phyloP scores from a whole-genome alignment of 2,329 filamentous ascomycete genomes.

The Penicillium corylophilum region DNA sequence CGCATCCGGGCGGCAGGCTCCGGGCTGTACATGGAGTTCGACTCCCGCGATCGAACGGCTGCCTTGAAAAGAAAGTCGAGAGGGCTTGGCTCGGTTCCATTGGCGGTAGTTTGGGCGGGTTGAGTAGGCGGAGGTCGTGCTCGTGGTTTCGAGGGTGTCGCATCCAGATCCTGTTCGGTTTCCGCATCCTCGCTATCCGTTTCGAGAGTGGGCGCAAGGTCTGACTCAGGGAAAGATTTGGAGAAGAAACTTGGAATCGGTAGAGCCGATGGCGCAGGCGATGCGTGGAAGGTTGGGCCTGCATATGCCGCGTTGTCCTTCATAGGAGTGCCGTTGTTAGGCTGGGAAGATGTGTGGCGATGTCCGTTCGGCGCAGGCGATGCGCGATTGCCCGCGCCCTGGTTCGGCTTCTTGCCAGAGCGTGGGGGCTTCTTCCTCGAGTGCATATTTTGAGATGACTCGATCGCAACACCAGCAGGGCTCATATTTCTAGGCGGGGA shows the following conservation, averaged over 20 bases:
- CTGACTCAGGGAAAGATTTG: conserved; percentile 68
- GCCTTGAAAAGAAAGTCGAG: conserved; percentile 89
- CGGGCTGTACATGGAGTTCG: conserved; percentile 51
- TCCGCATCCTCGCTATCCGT: conserved; percentile 44
- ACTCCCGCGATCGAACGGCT: conserved; percentile 65
- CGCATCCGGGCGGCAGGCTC: conserved; percentile 45
- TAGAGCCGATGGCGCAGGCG: conserved; percentile 83
- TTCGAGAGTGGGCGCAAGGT: conserved; percentile 35
- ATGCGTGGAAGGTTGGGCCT: conserved; percentile 91
- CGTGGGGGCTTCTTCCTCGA: conserved; percentile 39
- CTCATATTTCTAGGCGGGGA: conserved; percentile 36
- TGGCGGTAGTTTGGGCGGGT: not conserved
- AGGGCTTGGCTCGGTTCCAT: conserved; percentile 55
- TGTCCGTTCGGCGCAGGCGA: conserved; percentile 26
- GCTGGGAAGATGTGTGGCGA: conserved; percentile 34
- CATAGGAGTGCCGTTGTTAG: conserved; percentile 43
- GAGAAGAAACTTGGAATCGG: conserved; percentile 88
- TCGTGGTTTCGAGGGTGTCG: conserved; percentile 48
- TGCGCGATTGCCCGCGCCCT: conserved; percentile 24
- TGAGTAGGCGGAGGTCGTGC: conserved; percentile 27
- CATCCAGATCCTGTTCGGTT: conserved; percentile 33
- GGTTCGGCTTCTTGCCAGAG: conserved; percentile 36
- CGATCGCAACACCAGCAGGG: conserved; percentile 31
- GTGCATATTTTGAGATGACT: conserved; percentile 30
- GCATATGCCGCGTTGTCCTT: conserved; percentile 62